Evolutionary conservation across 2,329 filamentous ascomycete genomes (phyloP).

Genomic region (Helotiales sp.): DNA sequence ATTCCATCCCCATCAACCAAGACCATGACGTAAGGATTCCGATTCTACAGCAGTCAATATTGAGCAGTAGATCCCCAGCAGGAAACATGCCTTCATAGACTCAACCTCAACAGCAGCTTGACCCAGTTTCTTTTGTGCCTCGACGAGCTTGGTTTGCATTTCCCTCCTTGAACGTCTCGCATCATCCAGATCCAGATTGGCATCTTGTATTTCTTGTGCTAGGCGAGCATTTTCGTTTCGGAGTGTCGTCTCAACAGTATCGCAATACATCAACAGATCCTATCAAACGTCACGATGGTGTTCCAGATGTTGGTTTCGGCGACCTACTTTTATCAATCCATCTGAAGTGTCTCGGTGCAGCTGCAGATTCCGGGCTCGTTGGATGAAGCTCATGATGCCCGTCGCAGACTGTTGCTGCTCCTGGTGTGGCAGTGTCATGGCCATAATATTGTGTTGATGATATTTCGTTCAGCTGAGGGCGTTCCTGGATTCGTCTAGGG

Average conservation of each 20-base stretch:
- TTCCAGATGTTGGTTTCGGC: background rate
- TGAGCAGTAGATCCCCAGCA: background rate
- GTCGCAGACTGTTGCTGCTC: conserved; percentile 16
- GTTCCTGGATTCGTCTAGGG: background rate
- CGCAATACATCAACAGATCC: conserved; percentile 49
- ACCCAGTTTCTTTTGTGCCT: conserved; percentile 38
- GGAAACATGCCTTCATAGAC: conserved; percentile 45
- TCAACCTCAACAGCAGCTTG: conserved; percentile 41
- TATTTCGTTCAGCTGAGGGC: background rate
- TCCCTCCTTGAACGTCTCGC: conserved; percentile 48
- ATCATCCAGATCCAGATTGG: conserved; percentile 50
- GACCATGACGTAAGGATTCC: conserved; percentile 59
- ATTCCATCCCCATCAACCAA: conserved; percentile 65
- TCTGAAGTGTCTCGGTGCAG: conserved; percentile 43
- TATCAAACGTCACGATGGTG: conserved; percentile 29
- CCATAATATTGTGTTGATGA: conserved; percentile 1
- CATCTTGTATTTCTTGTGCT: conserved; percentile 41
- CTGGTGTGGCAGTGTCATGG: no score
- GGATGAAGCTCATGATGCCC: conserved; percentile 45
- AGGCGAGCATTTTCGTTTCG: conserved; percentile 46
- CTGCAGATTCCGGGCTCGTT: conserved; percentile 47
- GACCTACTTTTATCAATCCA: conserved; percentile 47
- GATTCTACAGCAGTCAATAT: conserved; percentile 32
- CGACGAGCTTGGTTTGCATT: conserved; percentile 47
- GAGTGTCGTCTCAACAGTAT: conserved; percentile 44